Base-by-base conservation (phyloP, 192 early-diverging fungal genomes). In the Backusella sp. region DNA sequence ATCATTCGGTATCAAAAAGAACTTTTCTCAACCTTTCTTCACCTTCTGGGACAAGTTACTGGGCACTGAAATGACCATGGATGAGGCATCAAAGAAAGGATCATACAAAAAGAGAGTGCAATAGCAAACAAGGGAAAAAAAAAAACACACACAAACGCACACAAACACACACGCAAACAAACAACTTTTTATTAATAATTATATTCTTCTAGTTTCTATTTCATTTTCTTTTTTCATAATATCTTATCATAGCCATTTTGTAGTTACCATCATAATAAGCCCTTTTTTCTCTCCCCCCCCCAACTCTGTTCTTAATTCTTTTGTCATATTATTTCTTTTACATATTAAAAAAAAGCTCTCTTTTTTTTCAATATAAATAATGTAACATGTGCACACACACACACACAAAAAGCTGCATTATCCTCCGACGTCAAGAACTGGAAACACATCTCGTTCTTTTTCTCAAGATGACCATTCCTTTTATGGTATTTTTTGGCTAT, bases 1-100 rank as follows among this genome's bases (percentile, higher is more conserved):
- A 68, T 67, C 77, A 34, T 86, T 84, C 77, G 88, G 89, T 19
- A 86, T 88, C 71, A 89, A 89, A 78, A 85, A 70, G 76, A 88
- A 87, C 78, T 91, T 82, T 81, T 85, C 84, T 8, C 86, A 94
- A 84, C 93, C 93, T 8, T 95, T 92, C 81, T 93, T 93, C 77
- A 95, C 90, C 5, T 87, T 89, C 53, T 95, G 93, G 93, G 93
- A 95, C 78, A 84, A 88, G 28, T 72, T 90, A 49, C 82, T 93
- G 76, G 93, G 92, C 17, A 95, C 92, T 19, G 76, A 82, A 85
- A 73, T 83, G 84, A 78, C 73, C 35, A 26, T 68, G n/a, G 9
- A 68, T 44, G 52, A 72, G 66, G 76, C 69, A 37, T 26, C 14
- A 37, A 70, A 70, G 36, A 70, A 37, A 28, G 69, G 69, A 28